Base-by-base conservation (phyloP, 2,329 filamentous ascomycete genomes). In the Didymella glomerata region DNA sequence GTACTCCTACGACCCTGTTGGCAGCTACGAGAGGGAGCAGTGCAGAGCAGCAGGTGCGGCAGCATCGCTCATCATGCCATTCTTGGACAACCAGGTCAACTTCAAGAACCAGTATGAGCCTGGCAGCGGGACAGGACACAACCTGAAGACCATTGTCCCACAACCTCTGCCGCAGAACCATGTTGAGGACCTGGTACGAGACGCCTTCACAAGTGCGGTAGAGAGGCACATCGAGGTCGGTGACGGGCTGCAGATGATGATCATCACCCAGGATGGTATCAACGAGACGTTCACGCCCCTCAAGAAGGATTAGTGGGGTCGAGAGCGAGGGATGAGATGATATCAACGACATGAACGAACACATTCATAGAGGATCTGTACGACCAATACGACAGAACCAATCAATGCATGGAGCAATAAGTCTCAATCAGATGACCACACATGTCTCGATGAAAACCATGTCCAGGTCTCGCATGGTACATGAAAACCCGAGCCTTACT, bases 191-290 rank as follows among this genome's bases (percentile, higher is more conserved):
- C 77, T 99, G 71, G 94, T 99, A 70, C 92, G 94, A 81, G 95
- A 99, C 85, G 95, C 95, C 2, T 99, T 99, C 80, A 96, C 96
- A 63, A 96, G 94, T 78, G 95, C 96, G 4, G 94, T 97, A 32
- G 95, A 99, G 86, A 90, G 95, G 80, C 95, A 99, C 82, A 99
- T 99, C 70, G 95, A 99, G 84, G 96, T 99, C 63, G 95, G 95
- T 78, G 95, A 99, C 81, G 90, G 90, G 49, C 81, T 99, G 77
- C 95, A 99, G 84, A 93, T 97, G 87, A 85, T 99, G 85, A 88
- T 96, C 69, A 92, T 98, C 73, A 97, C 93, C 48, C 87, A 85
- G 78, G 84, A 92, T 52, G 95, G 95, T 11, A 93, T 98, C 73
- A 86, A 96, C 82, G 95, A 99, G 84, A 86, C 87, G 50, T 90